Evolutionary conservation across 164 flowering plant genomes (phyloP).

Genomic region (Malania oleifera): DNA sequence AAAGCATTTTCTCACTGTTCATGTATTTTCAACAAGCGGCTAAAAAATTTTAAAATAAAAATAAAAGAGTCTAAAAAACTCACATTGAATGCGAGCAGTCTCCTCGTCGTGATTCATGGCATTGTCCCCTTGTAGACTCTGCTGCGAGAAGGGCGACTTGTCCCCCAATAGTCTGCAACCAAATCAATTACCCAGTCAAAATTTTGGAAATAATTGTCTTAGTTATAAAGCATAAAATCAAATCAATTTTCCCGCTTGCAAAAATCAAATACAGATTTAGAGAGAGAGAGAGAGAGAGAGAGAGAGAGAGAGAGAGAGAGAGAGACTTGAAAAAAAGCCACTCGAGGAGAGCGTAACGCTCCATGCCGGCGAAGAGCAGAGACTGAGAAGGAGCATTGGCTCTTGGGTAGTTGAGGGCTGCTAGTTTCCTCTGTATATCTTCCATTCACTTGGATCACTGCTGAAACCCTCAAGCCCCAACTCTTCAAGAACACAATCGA

Average conservation of each 20-base stretch:
- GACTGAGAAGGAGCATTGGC: conserved; percentile 95
- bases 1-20: too few relatives aligned
- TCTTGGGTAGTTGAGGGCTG: conserved; percentile 63
- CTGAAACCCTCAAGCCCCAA: too few relatives aligned
- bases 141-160: conserved; percentile 90
- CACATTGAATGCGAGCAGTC: conserved; percentile 86
- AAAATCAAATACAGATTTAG: background rate
- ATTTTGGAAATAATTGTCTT: too few relatives aligned
- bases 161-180: conserved; percentile 72
- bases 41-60: background rate
- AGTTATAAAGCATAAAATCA: too few relatives aligned
- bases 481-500: too few relatives aligned
- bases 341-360: conserved; percentile 92
- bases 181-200: background rate
- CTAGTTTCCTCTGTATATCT: conserved; percentile 61
- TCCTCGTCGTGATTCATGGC: conserved; percentile 90
- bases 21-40: too few relatives aligned
- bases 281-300: background rate
- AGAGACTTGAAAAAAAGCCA: conserved; percentile 92
- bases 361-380: conserved; percentile 97
- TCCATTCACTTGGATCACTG: conserved; percentile 78
- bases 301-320: background rate
- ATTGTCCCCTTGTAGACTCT: conserved; percentile 61
- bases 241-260: background rate
- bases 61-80: conserved; percentile 1